Base-by-base conservation (phyloP, 78 protist genomes). In the Monocercomonoides exilis region DNA sequence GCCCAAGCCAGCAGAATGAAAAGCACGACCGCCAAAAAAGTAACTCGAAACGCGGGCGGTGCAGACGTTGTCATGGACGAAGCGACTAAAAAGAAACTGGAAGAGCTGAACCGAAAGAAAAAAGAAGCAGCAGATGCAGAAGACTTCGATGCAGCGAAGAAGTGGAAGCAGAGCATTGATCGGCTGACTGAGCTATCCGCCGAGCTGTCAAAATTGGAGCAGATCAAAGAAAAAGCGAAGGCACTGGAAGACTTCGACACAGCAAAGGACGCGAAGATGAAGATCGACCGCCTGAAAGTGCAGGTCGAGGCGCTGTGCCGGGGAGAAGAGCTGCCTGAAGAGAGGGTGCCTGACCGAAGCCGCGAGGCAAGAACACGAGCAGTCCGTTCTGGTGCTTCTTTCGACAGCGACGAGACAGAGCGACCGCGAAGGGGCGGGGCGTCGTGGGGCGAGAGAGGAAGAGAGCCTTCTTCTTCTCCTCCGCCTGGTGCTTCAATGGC, bases 121-220 rank as follows among this genome's bases (percentile, higher is more conserved):
- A 54, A 54, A 21, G 70, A 54, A 21, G 70, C 70, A 29, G 70
- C 21, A 54, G 21, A 21, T 11, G 70, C 11, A 21, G 70, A 54
- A 54, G 70, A 54, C 70, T 54, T 54, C 70, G 70, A 54, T 54
- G 70, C 70, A 29, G 70, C 70, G 70, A 54, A 54, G 70, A 54
- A 29, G 70, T 54, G 70, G 70, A 54, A 54, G 21, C 11, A 21
- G 21, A 21, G 38, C 11, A 54, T 54, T 54, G 70, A 54, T 11
- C 70, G 70, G 70, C 21, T 54, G 70, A 11, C 38, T 29, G 70
- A 54, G 70, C 38, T 54, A 54, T 54, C 38, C 70, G 21, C 70
- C 21, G 38, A 54, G 21, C 70, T 54, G 38, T 29, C 70, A 54
- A 21, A 54, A 21, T 21, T 54, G 38, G 70, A 54, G 70, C 11